Evolutionary conservation across 2,329 filamentous ascomycete genomes (phyloP).

Genomic region (Arthroderma sp.): DNA sequence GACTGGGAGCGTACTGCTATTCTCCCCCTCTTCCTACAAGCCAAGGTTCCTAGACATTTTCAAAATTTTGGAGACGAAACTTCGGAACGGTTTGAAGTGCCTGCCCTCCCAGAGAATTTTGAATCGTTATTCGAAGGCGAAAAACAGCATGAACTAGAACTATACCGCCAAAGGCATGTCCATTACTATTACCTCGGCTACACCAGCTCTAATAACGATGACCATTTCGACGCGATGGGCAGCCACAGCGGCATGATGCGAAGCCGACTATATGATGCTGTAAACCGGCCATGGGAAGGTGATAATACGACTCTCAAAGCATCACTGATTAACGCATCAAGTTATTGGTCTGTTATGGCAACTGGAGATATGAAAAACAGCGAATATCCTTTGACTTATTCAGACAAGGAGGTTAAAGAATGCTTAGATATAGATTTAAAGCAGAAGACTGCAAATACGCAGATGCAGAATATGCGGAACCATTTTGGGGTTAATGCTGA

Average conservation of each 20-base stretch:
- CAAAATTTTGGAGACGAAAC: slow-evolving; percentile 24
- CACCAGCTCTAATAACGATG: slow-evolving; percentile 11
- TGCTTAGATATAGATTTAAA: slow-evolving; percentile 8
- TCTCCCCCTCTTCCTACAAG: slow-evolving; percentile 25
- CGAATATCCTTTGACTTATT: slow-evolving; percentile 11
- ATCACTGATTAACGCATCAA: slow-evolving; percentile 13
- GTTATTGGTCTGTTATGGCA: slow-evolving; percentile 9
- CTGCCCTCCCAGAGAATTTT: slow-evolving; percentile 10
- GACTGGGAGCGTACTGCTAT: slow-evolving; percentile 30
- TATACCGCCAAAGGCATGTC: slow-evolving; percentile 8
- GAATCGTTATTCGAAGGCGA: slow-evolving; percentile 6
- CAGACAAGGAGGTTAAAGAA: slow-evolving; percentile 7
- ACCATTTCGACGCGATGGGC: slow-evolving; percentile 12
- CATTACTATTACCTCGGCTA: slow-evolving; percentile 15
- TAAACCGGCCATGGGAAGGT: slow-evolving; percentile 16
- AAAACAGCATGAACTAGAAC: slow-evolving; percentile 6
- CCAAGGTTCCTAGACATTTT: slow-evolving; percentile 27
- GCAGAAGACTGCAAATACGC: slow-evolving; percentile 14
- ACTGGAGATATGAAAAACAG: neutral
- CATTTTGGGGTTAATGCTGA: slow-evolving; percentile 13
- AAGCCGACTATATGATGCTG: slow-evolving; percentile 11
- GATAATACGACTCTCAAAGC: slow-evolving; percentile 14
- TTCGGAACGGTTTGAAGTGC: slow-evolving; percentile 11
- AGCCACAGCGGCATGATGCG: slow-evolving; percentile 9
- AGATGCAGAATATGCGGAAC: slow-evolving; percentile 12